Base-by-base conservation (phyloP, 2,329 filamentous ascomycete genomes). In the Aspergillus glaucus region DNA sequence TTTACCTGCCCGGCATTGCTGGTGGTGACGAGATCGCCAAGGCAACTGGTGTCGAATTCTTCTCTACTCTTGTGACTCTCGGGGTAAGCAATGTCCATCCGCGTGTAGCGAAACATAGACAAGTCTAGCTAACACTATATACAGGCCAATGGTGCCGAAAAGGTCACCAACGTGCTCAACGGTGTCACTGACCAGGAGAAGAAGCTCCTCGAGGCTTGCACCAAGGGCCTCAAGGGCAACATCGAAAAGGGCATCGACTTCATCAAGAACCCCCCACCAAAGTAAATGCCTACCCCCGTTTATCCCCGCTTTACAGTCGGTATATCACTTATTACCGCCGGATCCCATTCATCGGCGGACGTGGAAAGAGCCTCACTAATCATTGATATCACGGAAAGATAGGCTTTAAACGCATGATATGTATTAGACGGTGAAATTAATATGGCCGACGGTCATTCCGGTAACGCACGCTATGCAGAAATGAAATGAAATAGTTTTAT, bases 21-120 rank as follows among this genome's bases (percentile, higher is more conserved):
- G 93, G 92, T 54, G 93, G 93, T 65, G 87, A 92, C 47, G 88
- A 82, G 58, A 86, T 98, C 62, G 80, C 80, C 55, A 89, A 95
- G 79, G 82, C 85, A 65, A 89, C 86, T 53, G 91, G 90, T 60
- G 73, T 81, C 55, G 91, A 98, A 49, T 98, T 88, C 80, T 98
- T 98, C 82, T 95, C 93, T 50, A 89, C 94, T 48, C 92, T 91
- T 53, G 82, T 97, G 60, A 88, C 95, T 76, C 89, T 98, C 60
- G 93, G 93, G 66, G 90, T 94, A 86, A 77, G 88, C 79, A 36
- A 43, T 26, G 26, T 24, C 47, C 43, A 39, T 44, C 62, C 68
- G 22, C 22, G 5, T 22, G 22, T 22, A 22, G 22, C 60, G 69
- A 64, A 61, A 45, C 59, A 47, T 53, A 59, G 37, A 40, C 39